A percentile compares a stretch with the other conserved stretches of the same genome.
phyloP scores from a whole-genome alignment of 2,329 filamentous ascomycete species.

The Cladosporium phlei region DNA sequence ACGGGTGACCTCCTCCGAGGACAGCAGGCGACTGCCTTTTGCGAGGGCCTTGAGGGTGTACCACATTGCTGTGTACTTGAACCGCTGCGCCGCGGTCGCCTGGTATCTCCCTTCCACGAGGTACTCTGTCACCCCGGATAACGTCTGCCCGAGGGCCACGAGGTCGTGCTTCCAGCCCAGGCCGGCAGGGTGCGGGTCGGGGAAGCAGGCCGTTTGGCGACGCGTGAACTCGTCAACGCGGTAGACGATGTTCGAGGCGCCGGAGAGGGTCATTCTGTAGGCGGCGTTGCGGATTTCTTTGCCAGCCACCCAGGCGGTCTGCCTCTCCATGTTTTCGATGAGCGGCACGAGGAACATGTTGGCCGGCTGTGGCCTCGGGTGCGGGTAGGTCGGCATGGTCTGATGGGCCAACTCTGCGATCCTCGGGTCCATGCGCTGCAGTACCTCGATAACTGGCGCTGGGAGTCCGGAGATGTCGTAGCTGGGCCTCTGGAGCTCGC shows the following conservation, averaged over 20 bases:
- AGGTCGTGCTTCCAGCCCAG: not conserved
- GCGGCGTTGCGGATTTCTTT: conserved; percentile 33
- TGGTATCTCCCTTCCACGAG: conserved; percentile 2
- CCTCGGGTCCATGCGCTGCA: conserved; percentile 42
- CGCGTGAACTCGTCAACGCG: conserved; percentile 36
- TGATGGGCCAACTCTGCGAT: conserved; percentile 46
- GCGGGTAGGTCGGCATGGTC: conserved; percentile 24
- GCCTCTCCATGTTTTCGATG: conserved; percentile 42
- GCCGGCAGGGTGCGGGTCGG: conserved; percentile 15
- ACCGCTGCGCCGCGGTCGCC: conserved; percentile 5
- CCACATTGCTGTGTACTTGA: conserved; percentile 16
- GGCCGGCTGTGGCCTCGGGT: conserved; percentile 22
- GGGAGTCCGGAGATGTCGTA: conserved; percentile 9
- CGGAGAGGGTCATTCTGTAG: conserved; percentile 34
- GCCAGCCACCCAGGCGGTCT: conserved; percentile 41
- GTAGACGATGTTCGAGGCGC: conserved; percentile 10
- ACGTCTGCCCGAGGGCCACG: conserved; percentile 2
- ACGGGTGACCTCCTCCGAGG: conserved; percentile 17
- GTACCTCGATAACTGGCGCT: not conserved
- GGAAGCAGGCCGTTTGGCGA: conserved; percentile 28
- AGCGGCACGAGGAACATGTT: conserved; percentile 63
- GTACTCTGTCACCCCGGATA: conserved; percentile 11
- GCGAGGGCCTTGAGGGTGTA: conserved; percentile 16
- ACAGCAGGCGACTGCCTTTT: conserved; percentile 19
- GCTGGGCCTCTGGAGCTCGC: conserved; percentile 16